A percentile compares a stretch with the other conserved stretches of the same genome.
These are phyloP conservation scores for Pestalotiopsis sp. DNA, from an alignment of 2,329 filamentous ascomycete species.

Conservation along the genomic window DNA sequence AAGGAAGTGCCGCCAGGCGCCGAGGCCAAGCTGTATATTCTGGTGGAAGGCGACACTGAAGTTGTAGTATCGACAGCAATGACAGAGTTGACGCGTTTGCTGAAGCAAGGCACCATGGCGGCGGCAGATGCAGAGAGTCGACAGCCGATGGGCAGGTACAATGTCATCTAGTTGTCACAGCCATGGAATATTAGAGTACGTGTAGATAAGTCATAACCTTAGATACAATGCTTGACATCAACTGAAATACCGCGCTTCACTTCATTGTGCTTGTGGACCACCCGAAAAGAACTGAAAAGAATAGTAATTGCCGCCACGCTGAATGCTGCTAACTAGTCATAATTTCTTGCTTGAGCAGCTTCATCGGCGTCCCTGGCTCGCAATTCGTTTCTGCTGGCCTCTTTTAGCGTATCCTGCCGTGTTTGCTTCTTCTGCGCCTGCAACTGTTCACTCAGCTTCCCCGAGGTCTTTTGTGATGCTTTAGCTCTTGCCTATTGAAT, in stretches of 20 bases:
- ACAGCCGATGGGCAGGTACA: slow-evolving; percentile 80
- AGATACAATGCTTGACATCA: too few relatives aligned
- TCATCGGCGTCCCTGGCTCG: slow-evolving; percentile 70
- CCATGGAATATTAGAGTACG: too few relatives aligned
- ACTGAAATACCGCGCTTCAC: too few relatives aligned
- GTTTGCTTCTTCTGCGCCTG: slow-evolving; percentile 78
- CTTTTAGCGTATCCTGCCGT: slow-evolving; percentile 66
- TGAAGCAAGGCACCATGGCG: slow-evolving; percentile 89
- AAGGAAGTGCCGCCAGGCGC: slow-evolving; percentile 77
- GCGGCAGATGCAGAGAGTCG: slow-evolving; percentile 85
- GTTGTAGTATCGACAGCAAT: slow-evolving; percentile 88
- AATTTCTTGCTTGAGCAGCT: slow-evolving; percentile 56
- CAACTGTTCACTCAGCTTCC: slow-evolving; percentile 72
- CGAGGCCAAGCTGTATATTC: slow-evolving; percentile 94
- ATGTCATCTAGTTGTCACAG: slow-evolving; percentile 64
- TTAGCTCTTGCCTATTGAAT: slow-evolving; percentile 65
- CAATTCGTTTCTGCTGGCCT: slow-evolving; percentile 68
- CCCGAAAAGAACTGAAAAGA: neutral
- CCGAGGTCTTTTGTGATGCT: slow-evolving; percentile 56
- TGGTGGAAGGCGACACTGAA: slow-evolving; percentile 97
- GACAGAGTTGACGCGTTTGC: slow-evolving; percentile 81
- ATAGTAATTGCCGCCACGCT: neutral
- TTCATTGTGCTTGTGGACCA: neutral
- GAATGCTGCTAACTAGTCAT: slow-evolving; percentile 47
- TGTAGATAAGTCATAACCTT: too few relatives aligned